Evolutionary conservation across 2,329 filamentous ascomycete genomes (phyloP).

Genomic region (Chaetomiaceae sp.): DNA sequence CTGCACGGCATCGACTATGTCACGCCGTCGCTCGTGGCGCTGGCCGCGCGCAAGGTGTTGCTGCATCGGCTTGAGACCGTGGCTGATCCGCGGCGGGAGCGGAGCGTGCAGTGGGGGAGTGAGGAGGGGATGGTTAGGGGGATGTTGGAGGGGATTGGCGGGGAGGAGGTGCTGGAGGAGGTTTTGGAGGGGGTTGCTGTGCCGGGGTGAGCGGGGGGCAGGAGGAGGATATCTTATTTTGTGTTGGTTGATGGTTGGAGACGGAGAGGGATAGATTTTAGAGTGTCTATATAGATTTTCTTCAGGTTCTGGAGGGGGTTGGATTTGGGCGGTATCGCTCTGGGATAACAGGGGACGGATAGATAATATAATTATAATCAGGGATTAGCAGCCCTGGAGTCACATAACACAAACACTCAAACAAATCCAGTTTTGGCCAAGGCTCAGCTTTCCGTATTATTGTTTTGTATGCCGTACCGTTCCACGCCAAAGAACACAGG

Average conservation of each 20-base stretch:
- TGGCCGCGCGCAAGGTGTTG: constrained; percentile 85
- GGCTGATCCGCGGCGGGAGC: constrained; percentile 59
- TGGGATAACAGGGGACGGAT: too few relatives aligned
- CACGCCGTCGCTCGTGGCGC: constrained; percentile 74
- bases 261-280: not conserved
- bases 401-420: too few relatives aligned
- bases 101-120: constrained; percentile 93
- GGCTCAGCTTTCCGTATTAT: too few relatives aligned
- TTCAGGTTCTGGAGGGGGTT: too few relatives aligned
- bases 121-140: constrained; percentile 62
- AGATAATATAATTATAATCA: too few relatives aligned
- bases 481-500: too few relatives aligned
- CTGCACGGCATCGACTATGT: constrained; percentile 77
- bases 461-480: too few relatives aligned
- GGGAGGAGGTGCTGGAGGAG: constrained; percentile 61
- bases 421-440: too few relatives aligned
- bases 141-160: constrained; percentile 57
- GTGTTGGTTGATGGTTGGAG: not conserved
- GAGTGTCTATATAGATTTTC: too few relatives aligned
- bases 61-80: constrained; percentile 75
- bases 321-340: too few relatives aligned
- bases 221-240: too few relatives aligned
- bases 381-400: too few relatives aligned
- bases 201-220: constrained; percentile 47
- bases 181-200: constrained; percentile 52